Base-by-base conservation (phyloP, 2,329 filamentous ascomycete genomes). In the Cytospora leucostoma region DNA sequence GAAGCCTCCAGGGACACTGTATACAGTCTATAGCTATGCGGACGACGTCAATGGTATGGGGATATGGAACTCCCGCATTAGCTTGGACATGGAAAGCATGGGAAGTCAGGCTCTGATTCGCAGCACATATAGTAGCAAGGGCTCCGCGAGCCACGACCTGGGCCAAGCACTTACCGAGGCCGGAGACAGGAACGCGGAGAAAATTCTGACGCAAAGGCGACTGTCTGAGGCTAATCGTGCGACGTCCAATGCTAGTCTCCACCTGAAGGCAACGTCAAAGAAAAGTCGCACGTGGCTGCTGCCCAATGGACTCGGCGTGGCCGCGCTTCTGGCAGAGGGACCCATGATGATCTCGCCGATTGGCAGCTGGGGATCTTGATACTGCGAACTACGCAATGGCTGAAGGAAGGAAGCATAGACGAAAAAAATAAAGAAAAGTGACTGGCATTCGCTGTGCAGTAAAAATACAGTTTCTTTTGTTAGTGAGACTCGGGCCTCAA, bases 231-330 rank as follows among this genome's bases (percentile, higher is more conserved):
- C 66, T 68, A 70, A 68, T 68, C 62, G 64, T 65, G 63, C 62
- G 63, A 69, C 62, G 53, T 57, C 68, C 70, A 65, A 62, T 68
- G 70, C 64, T 68, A 66, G 68, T 68, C 70, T 61, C 72, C 70
- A 70, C 70, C 58, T 57, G 40, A 59, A 67, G 67, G 69, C 68
- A 69, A 67, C 69, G 68, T 70, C 62, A 67, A 62, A 67, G 65
- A 56, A 27, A 56, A 52, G 64, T 60, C 58, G 73, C 70, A 75
- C 73, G 74, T 75, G 74, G 71, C 71, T 68, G 66, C 57, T 64
- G 68, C 67, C 72, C 66, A 72, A 72, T 74, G 73, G 73, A 68
- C 63, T 67, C 59, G 59, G 58, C 59, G 52, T 56, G 32, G 55
- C 53, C 37, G 57, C 62, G 34, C 52, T 37, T 34, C 49, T 63